These are phyloP conservation scores for Melampsora abietis-canadensis DNA, from an alignment of 1,284 basidiomycete species.

Conservation along the genomic window DNA sequence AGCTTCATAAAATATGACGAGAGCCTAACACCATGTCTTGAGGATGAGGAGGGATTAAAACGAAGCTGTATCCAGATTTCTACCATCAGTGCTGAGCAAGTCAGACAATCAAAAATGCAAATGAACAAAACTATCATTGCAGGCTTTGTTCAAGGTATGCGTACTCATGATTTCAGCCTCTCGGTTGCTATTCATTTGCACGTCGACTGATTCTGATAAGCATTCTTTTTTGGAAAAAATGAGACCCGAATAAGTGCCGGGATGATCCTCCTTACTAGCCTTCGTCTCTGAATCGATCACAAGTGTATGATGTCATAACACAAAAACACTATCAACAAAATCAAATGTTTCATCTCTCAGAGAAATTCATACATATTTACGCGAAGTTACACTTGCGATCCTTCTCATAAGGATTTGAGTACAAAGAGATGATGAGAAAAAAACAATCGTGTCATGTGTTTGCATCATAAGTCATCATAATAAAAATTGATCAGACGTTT, in stretches of 20 bases:
- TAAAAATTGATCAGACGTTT: neutral
- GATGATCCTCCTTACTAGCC: constrained; percentile 9
- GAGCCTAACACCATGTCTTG: constrained; percentile 3
- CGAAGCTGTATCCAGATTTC: constrained; percentile 11
- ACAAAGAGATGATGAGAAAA: no score
- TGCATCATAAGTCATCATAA: neutral
- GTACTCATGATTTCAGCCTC: neutral
- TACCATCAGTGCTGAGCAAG: constrained; percentile 1
- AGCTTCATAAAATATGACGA: no score
- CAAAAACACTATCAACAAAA: no score
- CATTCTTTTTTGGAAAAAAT: neutral
- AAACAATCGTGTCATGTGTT: neutral
- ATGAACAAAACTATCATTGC: constrained; percentile 25
- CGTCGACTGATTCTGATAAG: neutral
- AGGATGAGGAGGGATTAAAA: constrained; percentile 15
- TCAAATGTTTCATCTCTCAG: no score
- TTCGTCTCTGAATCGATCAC: no score
- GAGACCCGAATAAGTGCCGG: constrained; percentile 1
- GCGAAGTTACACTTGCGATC: no score
- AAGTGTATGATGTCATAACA: no score
- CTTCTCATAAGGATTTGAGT: no score
- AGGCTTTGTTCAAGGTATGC: constrained; percentile 21
- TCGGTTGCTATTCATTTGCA: neutral
- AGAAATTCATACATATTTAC: no score
- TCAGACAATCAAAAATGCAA: constrained; percentile 9